Percentiles rank a stretch among this genome's conserved stretches.
Conservation (phyloP, 805 yeast species). For the Priceomyces castillae region DNA sequence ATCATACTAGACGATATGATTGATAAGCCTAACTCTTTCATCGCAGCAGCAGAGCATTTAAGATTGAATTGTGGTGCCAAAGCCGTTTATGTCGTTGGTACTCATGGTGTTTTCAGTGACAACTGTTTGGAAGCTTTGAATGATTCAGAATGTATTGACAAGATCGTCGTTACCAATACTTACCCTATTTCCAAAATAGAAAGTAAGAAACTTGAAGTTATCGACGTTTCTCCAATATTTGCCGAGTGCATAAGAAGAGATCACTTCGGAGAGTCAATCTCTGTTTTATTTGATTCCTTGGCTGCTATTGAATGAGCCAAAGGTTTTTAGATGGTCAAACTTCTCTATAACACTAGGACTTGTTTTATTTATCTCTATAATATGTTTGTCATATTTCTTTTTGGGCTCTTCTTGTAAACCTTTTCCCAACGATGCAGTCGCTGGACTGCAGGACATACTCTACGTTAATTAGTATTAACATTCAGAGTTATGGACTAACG, state of each 20-base stretch:
- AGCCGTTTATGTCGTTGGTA: slow-evolving; percentile 84
- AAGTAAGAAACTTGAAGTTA: slow-evolving; percentile 70
- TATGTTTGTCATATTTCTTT: not conserved
- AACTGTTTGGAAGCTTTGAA: slow-evolving; percentile 79
- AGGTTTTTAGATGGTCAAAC: not conserved
- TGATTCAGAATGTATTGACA: slow-evolving; percentile 78
- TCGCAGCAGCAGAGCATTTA: slow-evolving; percentile 98
- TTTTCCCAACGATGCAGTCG: slow-evolving; percentile 56
- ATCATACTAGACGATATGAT: slow-evolving; percentile 95
- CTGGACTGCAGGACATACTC: slow-evolving; percentile 51
- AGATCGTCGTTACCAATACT: slow-evolving; percentile 92
- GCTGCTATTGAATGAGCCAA: slow-evolving; percentile 47
- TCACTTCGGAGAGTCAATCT: slow-evolving; percentile 96
- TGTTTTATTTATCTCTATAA: not conserved
- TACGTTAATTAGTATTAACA: slow-evolving; percentile 12
- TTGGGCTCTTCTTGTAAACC: too few species aligned
- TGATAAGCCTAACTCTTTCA: slow-evolving; percentile 89
- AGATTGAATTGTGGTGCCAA: slow-evolving; percentile 95
- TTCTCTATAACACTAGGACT: not conserved
- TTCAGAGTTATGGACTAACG: slow-evolving; percentile 48
- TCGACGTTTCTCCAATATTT: slow-evolving; percentile 91
- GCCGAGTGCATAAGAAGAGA: slow-evolving; percentile 99
- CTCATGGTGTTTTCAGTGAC: slow-evolving; percentile 93
- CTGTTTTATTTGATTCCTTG: slow-evolving; percentile 86
- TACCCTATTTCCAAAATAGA: slow-evolving; percentile 74